phyloP scores from a whole-genome alignment of 129 eudicot species.

The Pulicaria dysenterica region DNA sequence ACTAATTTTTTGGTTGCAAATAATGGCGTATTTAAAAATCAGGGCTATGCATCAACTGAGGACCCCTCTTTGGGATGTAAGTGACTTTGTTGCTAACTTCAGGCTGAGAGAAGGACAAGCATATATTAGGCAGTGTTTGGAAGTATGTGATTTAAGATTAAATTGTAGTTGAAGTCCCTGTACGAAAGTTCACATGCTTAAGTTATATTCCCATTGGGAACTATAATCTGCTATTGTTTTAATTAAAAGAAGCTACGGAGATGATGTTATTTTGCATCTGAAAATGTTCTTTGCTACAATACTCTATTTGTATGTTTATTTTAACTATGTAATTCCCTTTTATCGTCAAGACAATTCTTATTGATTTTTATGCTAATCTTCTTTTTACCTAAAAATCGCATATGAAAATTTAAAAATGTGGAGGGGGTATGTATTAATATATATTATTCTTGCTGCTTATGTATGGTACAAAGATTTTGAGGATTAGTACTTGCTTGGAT shows the following conservation, averaged over 20 bases:
- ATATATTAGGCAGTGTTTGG: slow-evolving; percentile 6
- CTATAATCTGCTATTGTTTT: too few relatives aligned
- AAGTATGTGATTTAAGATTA: neutral
- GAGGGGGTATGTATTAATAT: neutral
- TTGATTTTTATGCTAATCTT: slow-evolving; percentile 9
- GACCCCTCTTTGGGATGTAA: slow-evolving; percentile 2
- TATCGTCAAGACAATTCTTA: neutral
- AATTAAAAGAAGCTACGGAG: too few relatives aligned
- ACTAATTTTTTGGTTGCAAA: slow-evolving; percentile 17
- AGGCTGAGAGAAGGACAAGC: slow-evolving; percentile 7
- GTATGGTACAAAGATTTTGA: slow-evolving; percentile 19
- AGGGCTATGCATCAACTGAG: slow-evolving; percentile 11
- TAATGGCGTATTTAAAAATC: neutral
- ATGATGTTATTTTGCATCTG: neutral
- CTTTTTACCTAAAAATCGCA: slow-evolving; percentile 14
- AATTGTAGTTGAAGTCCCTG: slow-evolving; percentile 16
- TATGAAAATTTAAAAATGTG: slow-evolving; percentile 7
- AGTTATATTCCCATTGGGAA: neutral
- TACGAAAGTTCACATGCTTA: slow-evolving; percentile 3
- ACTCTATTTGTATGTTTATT: slow-evolving; percentile 5
- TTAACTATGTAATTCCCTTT: neutral
- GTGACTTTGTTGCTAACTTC: slow-evolving; percentile 18
- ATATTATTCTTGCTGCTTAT: slow-evolving; percentile 14
- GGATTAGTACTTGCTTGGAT: slow-evolving; percentile 15
- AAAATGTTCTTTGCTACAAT: neutral